These are phyloP conservation scores for Hypsizygus marmoreus DNA, from an alignment of 768 basidiomycete genomes.

Conservation along the genomic window DNA sequence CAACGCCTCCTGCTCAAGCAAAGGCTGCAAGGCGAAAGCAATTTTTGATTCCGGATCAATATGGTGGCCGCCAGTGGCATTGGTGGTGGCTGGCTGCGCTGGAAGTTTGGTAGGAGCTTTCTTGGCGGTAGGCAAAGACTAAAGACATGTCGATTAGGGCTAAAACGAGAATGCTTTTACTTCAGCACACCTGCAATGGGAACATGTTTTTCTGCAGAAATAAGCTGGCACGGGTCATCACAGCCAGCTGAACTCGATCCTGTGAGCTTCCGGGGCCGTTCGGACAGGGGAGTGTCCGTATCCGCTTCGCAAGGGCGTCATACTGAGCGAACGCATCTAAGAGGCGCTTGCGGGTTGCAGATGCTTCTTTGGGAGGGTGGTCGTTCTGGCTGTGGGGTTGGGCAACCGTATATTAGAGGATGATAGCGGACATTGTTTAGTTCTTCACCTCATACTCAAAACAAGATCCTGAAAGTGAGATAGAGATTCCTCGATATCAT, in stretches of 20 bases:
- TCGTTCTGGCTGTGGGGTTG: slow-evolving; percentile 35
- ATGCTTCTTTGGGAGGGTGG: slow-evolving; percentile 68
- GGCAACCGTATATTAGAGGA: too few species aligned
- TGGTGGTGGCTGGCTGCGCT: slow-evolving; percentile 5
- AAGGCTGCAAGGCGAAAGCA: slow-evolving; percentile 77
- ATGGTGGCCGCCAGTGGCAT: slow-evolving; percentile 23
- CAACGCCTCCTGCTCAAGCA: slow-evolving; percentile 92
- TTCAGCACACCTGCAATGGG: slow-evolving; percentile 63
- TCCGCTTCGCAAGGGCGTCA: slow-evolving; percentile 84
- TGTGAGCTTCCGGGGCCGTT: slow-evolving; percentile 70
- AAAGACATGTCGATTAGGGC: not conserved
- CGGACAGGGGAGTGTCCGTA: slow-evolving; percentile 69
- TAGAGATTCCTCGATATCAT: slow-evolving; percentile 85
- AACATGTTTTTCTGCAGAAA: slow-evolving; percentile 94
- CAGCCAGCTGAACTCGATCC: slow-evolving; percentile 81
- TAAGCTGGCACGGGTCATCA: slow-evolving; percentile 70
- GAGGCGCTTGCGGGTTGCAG: slow-evolving; percentile 74
- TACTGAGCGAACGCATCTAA: slow-evolving; percentile 87
- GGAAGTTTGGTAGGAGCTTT: slow-evolving; percentile 21
- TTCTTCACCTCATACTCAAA: slow-evolving; percentile 66
- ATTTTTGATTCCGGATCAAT: slow-evolving; percentile 70
- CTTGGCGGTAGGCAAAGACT: slow-evolving; percentile 56
- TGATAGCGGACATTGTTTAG: slow-evolving; percentile 11
- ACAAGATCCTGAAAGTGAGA: slow-evolving; percentile 90
- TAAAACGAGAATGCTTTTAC: not conserved